A percentile compares a stretch with the other conserved stretches of the same genome.
These are phyloP conservation scores for Cladosporium halotolerans DNA, from an alignment of 2,329 filamentous ascomycete species.

Conservation along the genomic window DNA sequence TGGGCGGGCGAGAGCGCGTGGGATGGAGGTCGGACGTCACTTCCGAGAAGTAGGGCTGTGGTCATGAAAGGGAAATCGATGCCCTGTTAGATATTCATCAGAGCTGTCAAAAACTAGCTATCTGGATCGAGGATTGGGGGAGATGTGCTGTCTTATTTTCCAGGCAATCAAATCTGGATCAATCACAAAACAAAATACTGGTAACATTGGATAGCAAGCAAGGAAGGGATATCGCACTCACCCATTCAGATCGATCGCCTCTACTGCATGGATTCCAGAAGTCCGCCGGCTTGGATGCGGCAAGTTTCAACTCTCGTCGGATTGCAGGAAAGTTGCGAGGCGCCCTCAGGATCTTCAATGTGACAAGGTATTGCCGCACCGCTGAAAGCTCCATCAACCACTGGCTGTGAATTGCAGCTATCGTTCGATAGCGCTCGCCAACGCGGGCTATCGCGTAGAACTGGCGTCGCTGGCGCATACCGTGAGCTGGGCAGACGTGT, in stretches of 20 bases:
- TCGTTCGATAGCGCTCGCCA: constrained; percentile 19
- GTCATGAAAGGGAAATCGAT: background rate
- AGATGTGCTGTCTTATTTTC: too few species aligned
- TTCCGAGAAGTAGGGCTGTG: background rate
- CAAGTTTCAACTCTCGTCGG: constrained; percentile 8
- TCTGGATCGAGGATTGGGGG: too few species aligned
- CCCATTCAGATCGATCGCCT: too few species aligned
- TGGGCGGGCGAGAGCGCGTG: background rate
- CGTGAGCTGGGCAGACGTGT: background rate
- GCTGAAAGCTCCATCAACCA: constrained; percentile 17
- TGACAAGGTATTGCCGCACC: constrained; percentile 11
- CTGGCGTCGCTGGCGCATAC: constrained; percentile 27
- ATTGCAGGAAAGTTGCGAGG: background rate
- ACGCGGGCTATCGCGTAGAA: constrained; percentile 25
- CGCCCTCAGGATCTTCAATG: background rate
- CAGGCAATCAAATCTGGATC: too few species aligned
- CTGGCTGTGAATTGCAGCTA: constrained; percentile 22
- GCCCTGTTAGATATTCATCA: background rate
- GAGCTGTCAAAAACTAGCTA: too few species aligned
- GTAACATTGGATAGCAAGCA: too few species aligned
- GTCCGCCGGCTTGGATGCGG: background rate
- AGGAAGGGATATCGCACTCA: too few species aligned
- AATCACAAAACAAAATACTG: too few species aligned
- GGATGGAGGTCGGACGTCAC: background rate
- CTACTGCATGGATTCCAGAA: background rate